Percentiles rank a stretch among this genome's conserved stretches.
phyloP scores from a whole-genome alignment of 768 basidiomycete species.

The Termitomyces sp. region DNA sequence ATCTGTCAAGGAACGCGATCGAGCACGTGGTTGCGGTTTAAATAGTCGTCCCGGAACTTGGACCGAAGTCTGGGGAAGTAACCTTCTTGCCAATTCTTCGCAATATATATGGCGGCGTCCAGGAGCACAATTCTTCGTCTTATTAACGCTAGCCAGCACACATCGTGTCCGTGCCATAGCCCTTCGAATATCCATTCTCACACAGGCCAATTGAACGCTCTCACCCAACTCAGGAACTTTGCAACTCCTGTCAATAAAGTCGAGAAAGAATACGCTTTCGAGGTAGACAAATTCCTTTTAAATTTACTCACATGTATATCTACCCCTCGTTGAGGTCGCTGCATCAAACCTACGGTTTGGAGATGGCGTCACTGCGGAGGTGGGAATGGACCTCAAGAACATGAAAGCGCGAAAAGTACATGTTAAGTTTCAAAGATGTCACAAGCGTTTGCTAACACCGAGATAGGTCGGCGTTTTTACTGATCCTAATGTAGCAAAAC shows the following conservation, averaged over 20 bases:
- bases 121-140: conserved; percentile 65
- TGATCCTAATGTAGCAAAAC: conserved; percentile 76
- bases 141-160: conserved; percentile 69
- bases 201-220: conserved; percentile 37
- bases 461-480: conserved; percentile 90
- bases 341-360: conserved; percentile 88
- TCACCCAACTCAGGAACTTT: conserved; percentile 62
- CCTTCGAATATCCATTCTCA: conserved; percentile 39
- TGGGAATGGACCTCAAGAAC: conserved; percentile 93
- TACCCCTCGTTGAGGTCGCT: conserved; percentile 48
- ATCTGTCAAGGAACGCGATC: conserved; percentile 6
- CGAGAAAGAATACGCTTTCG: conserved; percentile 90
- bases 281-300: conserved; percentile 35
- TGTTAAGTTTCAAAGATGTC: background rate
- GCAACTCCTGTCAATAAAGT: conserved; percentile 70
- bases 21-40: conserved; percentile 5
- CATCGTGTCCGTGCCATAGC: conserved; percentile 77
- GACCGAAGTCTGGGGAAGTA: conserved; percentile 5
- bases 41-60: background rate
- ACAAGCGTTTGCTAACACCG: background rate
- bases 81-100: conserved; percentile 4
- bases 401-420: conserved; percentile 81
- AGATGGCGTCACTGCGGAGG: conserved; percentile 83
- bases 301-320: background rate
- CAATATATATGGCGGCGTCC: conserved; percentile 46